These are phyloP conservation scores for Globisporangium uncinulatum DNA, from an alignment of 352 stramenopile genomes.

Conservation along the genomic window DNA sequence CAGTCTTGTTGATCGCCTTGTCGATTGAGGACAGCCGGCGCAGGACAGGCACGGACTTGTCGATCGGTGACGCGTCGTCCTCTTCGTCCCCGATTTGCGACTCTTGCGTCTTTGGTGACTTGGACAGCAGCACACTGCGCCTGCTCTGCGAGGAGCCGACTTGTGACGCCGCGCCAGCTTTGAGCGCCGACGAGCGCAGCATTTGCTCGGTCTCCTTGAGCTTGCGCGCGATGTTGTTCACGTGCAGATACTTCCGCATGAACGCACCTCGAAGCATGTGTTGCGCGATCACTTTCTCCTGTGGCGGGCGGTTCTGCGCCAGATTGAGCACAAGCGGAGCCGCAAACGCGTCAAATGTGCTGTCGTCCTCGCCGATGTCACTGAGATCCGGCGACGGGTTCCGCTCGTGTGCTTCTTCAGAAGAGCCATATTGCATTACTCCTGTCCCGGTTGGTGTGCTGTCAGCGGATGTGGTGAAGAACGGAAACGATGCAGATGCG, in stretches of 20 bases:
- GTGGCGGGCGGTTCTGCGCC: slow-evolving; percentile 14
- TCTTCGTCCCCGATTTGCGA: slow-evolving; percentile 7
- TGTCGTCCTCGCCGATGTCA: background rate
- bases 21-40: slow-evolving; percentile 49
- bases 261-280: slow-evolving; percentile 56
- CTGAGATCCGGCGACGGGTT: background rate
- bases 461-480: background rate
- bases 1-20: slow-evolving; percentile 58
- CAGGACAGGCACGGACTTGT: slow-evolving; percentile 23
- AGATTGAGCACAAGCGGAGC: slow-evolving; percentile 36
- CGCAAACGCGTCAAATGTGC: slow-evolving; percentile 9
- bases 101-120: background rate
- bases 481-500: background rate
- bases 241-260: slow-evolving; percentile 62
- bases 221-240: slow-evolving; percentile 53
- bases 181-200: slow-evolving; percentile 26
- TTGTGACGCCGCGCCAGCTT: slow-evolving; percentile 12
- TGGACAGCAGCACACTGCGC: background rate
- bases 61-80: slow-evolving; percentile 4
- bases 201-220: slow-evolving; percentile 58
- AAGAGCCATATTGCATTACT: background rate
- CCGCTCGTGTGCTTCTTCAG: background rate
- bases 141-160: background rate
- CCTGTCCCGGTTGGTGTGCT: background rate
- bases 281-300: slow-evolving; percentile 46